A percentile compares a stretch with the other conserved stretches of the same genome.
phyloP scores from a whole-genome alignment of 306 rosid genomes.

The Prunus salicina region DNA sequence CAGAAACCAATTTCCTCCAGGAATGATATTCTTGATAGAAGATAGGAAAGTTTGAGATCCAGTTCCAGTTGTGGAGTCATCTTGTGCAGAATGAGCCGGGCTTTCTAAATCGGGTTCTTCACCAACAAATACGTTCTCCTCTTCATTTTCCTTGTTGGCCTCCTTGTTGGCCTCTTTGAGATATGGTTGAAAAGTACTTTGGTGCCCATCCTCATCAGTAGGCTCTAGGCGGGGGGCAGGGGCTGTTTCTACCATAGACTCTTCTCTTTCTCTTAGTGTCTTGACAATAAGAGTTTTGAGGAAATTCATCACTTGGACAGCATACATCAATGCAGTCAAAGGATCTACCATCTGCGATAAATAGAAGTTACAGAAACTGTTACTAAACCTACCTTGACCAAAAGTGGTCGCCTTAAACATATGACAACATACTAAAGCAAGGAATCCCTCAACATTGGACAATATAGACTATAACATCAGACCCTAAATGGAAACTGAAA shows the following conservation, averaged over 20 bases:
- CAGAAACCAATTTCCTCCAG: slow-evolving; percentile 50
- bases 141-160: slow-evolving; percentile 43
- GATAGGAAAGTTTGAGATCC: slow-evolving; percentile 44
- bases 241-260: slow-evolving; percentile 53
- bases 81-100: slow-evolving; percentile 31
- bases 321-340: slow-evolving; percentile 97
- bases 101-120: slow-evolving; percentile 52
- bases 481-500: background rate
- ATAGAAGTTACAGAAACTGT: slow-evolving; percentile 20
- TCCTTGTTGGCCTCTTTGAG: slow-evolving; percentile 27
- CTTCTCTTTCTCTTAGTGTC: slow-evolving; percentile 79
- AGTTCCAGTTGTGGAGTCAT: slow-evolving; percentile 30
- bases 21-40: slow-evolving; percentile 40
- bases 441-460: background rate
- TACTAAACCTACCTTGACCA: slow-evolving; percentile 16
- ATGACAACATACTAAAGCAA: slow-evolving; percentile 4
- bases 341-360: slow-evolving; percentile 83
- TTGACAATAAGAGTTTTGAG: slow-evolving; percentile 79
- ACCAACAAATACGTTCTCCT: slow-evolving; percentile 37
- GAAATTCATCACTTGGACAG: slow-evolving; percentile 96
- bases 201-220: slow-evolving; percentile 67
- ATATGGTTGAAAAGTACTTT: slow-evolving; percentile 45
- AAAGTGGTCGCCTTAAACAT: background rate
- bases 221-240: slow-evolving; percentile 51
- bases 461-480: background rate